Conservation (phyloP, 2,329 filamentous ascomycete genomes). For the Botrytis deweyae region DNA sequence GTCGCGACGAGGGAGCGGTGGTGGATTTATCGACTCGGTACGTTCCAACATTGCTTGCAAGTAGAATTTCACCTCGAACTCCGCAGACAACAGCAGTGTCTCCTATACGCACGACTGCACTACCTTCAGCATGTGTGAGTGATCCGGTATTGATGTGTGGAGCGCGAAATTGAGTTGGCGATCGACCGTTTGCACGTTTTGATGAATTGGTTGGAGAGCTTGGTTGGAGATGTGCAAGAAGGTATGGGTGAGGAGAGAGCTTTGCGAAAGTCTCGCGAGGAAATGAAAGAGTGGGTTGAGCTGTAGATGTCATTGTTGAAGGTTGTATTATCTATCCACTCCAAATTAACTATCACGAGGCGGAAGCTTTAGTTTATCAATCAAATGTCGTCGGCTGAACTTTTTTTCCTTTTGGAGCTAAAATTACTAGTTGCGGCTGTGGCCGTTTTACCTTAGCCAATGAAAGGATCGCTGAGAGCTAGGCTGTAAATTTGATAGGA, state of each 20-base stretch:
- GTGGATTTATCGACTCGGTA: constrained; percentile 50
- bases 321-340: constrained; percentile 16
- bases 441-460: constrained; percentile 1
- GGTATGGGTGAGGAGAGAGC: constrained; percentile 83
- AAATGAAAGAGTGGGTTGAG: constrained; percentile 42
- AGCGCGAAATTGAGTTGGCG: constrained; percentile 64
- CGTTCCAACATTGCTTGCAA: constrained; percentile 70
- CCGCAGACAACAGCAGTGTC: constrained; percentile 96
- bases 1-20: constrained; percentile 38
- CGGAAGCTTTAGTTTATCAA: constrained; percentile 19
- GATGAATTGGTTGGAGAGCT: constrained; percentile 51
- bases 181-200: constrained; percentile 78
- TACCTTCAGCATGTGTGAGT: constrained; percentile 85
- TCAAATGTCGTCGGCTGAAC: constrained; percentile 20
- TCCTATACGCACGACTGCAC: constrained; percentile 81
- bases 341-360: constrained; percentile 7
- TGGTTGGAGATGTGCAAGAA: constrained; percentile 81
- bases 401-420: constrained; percentile 20
- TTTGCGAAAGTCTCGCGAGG: constrained; percentile 77
- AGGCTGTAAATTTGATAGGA: neutral
- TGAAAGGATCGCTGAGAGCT: neutral
- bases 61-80: constrained; percentile 80
- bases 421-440: neutral
- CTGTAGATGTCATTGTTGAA: constrained; percentile 30
- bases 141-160: constrained; percentile 81